Base-by-base conservation (phyloP, 1,284 basidiomycete genomes). In the Ustilago esculenta region DNA sequence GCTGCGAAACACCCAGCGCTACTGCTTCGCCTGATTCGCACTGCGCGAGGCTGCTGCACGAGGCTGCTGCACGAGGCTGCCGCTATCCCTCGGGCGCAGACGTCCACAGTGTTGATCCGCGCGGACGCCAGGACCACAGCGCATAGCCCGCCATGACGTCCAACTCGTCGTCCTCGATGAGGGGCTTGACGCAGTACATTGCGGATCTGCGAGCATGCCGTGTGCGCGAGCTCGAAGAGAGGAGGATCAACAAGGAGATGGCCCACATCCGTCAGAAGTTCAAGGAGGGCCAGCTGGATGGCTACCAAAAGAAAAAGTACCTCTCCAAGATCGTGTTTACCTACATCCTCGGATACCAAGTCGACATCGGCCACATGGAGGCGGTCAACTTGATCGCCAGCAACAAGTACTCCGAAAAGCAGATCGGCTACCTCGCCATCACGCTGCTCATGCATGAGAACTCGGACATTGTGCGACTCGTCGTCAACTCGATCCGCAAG, bases 241-340 rank as follows among this genome's bases (percentile, higher is more conserved):
- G 97, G 84, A 85, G 95, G 54, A 96, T 98, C 77, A 98, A 98
- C 85, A 94, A 96, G 83, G 96, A 99, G 84, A 98, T 99, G 95
- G 95, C 96, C 1, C 97, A 98, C 80, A 98, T 99, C 74, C 87
- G 96, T 52, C 94, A 95, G 85, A 94, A 97, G 84, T 98, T 99
- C 86, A 97, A 97, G 87, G 95, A 98, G 77, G 95, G 94, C 17
- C 94, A 94, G 81, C 84, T 98, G 73, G 94, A 98, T 77, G 95
- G 95, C 25, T 96, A 98, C 84, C 94, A 97, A 85, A 96, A 95
- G 87, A 98, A 98, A 85, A 98, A 98, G 90, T 96, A 85, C 82
- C 88, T 86, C 35, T 74, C 85, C 59, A 98, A 99, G 85, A 95
- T 99, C 76, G 90, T 98, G 65, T 99, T 98, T 85, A 98, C 96